Evolutionary conservation across 2,329 filamentous ascomycete species (phyloP).

Genomic region (Aspergillus udagawae): DNA sequence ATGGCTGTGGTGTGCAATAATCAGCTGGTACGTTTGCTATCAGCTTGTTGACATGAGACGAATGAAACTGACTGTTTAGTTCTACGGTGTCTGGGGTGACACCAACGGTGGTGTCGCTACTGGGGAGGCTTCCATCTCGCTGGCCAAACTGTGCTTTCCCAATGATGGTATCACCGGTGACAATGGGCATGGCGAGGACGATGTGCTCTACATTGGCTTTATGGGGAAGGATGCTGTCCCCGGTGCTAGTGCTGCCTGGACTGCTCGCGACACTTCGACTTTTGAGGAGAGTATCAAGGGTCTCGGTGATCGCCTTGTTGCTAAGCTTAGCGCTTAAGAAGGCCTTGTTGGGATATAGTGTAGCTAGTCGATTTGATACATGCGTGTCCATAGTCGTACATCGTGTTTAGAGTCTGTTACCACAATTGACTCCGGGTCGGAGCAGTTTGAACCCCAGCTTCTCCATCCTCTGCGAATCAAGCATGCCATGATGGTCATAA

Average conservation of each 20-base stretch:
- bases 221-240: constrained; percentile 54
- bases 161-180: constrained; percentile 50
- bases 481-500: constrained; percentile 3
- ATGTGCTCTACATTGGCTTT: constrained; percentile 63
- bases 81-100: constrained; percentile 61
- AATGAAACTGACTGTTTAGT: constrained; percentile 24
- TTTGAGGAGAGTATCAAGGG: constrained; percentile 48
- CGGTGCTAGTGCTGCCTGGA: constrained; percentile 54
- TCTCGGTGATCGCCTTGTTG: constrained; percentile 52
- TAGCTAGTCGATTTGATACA: not conserved
- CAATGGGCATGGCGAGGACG: constrained; percentile 52
- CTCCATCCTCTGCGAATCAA: constrained; percentile 12
- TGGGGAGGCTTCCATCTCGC: constrained; percentile 56
- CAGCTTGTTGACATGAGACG: not conserved
- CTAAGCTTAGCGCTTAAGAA: constrained; percentile 7
- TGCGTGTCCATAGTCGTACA: not conserved
- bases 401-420: not conserved
- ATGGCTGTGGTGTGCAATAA: constrained; percentile 54
- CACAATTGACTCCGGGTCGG: constrained; percentile 3
- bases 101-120: constrained; percentile 55
- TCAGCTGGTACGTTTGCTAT: constrained; percentile 38
- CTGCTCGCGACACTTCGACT: constrained; percentile 29
- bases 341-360: not conserved
- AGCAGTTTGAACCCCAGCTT: constrained; percentile 14
- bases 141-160: constrained; percentile 57